Base-by-base conservation (phyloP, 208 protist genomes). In the Trypanosoma boissoni region DNA sequence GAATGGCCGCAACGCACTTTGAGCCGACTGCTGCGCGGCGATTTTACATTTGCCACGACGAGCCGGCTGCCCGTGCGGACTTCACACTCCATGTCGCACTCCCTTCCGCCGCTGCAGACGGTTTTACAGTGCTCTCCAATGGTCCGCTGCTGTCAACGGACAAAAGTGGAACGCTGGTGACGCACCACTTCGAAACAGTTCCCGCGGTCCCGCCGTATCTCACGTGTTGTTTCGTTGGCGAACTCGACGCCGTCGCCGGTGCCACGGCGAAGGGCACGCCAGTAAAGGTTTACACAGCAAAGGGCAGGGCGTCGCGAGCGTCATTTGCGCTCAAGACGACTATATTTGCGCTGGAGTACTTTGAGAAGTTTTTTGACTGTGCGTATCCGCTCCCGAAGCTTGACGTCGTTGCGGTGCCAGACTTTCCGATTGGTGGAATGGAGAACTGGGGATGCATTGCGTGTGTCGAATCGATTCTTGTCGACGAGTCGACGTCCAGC, bases 341-440 rank as follows among this genome's bases (percentile, higher is more conserved):
- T 16, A 58, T 63, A 2, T 86, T 92, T 61, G 68, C 88, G 8
- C 56, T 98, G 20, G 58, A 87, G 34, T 92, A 77, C 51, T 96
- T 94, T 61, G 84, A 92, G 45, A 68, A 85, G 23, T 94, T 96
- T 48, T 98, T 98, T 64, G 75, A 78, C 44, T 75, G 88, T 50
- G 77, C 74, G 28, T 98, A 94, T 69, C 96, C 97, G 7, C 80
- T 99, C 20, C 83, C 95, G 12, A 99, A 99, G 77, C 72, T 98
- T 21, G 98, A 99, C 74, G 58, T 99, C n/a, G 80, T 99, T 10
- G 95, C 97, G 6, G 88, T 99, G 44, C 91, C 96, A 5, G 92
- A 98, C 59, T 99, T 98, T 68, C 81, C 82, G 1, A 87, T 94
- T 32, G 98, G 98, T 51, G 98, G 97, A 12, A 99, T 99, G 98